Conservation (phyloP, 208 protist species). For the Leishmania major region DNA sequence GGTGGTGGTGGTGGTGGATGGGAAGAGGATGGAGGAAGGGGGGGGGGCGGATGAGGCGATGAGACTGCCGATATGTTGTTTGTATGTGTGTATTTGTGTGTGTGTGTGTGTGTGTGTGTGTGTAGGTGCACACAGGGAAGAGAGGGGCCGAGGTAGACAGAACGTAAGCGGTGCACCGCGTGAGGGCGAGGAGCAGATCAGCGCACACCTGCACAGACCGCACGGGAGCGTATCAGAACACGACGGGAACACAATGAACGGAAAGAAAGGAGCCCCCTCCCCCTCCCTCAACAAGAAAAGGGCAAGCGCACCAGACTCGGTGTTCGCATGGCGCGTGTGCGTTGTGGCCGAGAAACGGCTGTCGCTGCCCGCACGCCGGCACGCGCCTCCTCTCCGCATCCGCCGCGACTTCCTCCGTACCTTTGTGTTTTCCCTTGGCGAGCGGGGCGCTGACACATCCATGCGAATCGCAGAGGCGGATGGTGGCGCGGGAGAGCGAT, state of each 20-base stretch:
- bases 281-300: too few relatives aligned
- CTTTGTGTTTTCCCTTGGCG: neutral
- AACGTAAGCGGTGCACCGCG: neutral
- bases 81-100: neutral
- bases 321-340: too few relatives aligned
- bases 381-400: neutral
- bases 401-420: neutral
- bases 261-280: too few relatives aligned
- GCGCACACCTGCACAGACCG: too few relatives aligned
- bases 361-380: neutral
- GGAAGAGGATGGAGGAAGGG: neutral
- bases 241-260: too few relatives aligned
- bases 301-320: too few relatives aligned
- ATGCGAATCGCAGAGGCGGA: neutral
- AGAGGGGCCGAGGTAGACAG: neutral
- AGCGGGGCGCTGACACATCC: neutral
- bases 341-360: too few relatives aligned
- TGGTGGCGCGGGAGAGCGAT: neutral
- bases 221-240: too few relatives aligned
- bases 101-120: too few relatives aligned
- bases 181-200: too few relatives aligned
- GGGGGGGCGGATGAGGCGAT: neutral
- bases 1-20: neutral
- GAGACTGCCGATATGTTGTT: neutral
- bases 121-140: too few relatives aligned